Percentiles rank a stretch among this genome's conserved stretches.
Conservation (phyloP, 805 yeast species). For the Starmera quercuum region DNA sequence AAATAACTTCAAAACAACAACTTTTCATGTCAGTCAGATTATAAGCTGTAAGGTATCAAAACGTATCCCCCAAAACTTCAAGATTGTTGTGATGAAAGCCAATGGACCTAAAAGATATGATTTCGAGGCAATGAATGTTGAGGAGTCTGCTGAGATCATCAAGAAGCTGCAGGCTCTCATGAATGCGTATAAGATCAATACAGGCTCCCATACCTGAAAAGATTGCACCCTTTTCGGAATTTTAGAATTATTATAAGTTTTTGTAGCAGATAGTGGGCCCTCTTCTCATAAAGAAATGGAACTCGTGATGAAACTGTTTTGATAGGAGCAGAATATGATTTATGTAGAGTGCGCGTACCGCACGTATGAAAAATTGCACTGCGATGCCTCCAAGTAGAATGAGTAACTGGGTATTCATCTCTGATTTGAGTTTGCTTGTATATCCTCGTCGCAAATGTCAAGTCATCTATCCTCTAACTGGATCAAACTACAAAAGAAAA, state of each 20-base stretch:
- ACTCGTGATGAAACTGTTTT: no score
- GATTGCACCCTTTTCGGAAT: neutral
- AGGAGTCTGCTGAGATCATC: conserved; percentile 69
- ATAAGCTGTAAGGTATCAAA: conserved; percentile 66
- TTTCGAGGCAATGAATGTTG: conserved; percentile 60
- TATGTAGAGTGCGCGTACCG: no score
- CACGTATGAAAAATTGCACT: no score
- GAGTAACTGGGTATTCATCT: no score
- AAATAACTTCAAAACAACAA: conserved; percentile 63
- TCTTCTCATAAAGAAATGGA: no score
- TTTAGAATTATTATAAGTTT: neutral
- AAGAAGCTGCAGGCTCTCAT: conserved; percentile 54
- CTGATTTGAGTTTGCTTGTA: no score
- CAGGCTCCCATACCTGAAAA: conserved; percentile 2
- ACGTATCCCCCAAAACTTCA: conserved; percentile 72
- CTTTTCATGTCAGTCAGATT: conserved; percentile 79
- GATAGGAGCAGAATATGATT: no score
- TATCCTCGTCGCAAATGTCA: no score
- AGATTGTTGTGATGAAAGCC: conserved; percentile 65
- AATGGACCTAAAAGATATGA: conserved; percentile 77
- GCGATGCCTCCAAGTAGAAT: no score
- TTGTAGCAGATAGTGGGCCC: no score
- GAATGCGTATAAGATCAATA: conserved; percentile 43
- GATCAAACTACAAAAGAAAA: conserved; percentile 12
- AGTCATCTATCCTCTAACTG: conserved; percentile 12